Conservation (phyloP, 2,329 filamentous ascomycete genomes). For the Lasiodiplodia sp. region DNA sequence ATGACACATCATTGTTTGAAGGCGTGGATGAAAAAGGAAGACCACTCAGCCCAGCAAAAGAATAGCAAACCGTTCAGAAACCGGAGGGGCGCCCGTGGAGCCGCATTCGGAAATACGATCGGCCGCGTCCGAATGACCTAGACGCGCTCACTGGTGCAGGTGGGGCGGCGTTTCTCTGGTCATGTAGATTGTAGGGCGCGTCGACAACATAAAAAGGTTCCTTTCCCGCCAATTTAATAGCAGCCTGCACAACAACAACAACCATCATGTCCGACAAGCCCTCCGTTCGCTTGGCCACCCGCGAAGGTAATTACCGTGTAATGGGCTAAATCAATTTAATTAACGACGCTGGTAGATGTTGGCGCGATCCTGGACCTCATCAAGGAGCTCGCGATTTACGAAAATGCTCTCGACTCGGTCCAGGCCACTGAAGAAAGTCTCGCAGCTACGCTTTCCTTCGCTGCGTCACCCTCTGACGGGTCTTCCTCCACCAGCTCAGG, state of each 20-base stretch:
- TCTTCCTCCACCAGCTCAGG: conserved; percentile 52
- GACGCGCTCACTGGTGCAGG: not conserved
- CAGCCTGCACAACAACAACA: not conserved
- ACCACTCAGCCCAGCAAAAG: not conserved
- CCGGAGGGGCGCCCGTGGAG: not conserved
- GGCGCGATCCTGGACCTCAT: conserved; percentile 82
- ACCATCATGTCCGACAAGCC: conserved; percentile 31
- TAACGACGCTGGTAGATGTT: conserved; percentile 66
- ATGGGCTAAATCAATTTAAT: not conserved
- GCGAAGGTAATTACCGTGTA: conserved; percentile 57
- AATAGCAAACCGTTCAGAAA: not conserved
- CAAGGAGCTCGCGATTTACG: conserved; percentile 85
- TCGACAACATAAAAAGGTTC: not conserved
- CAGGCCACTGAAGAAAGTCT: conserved; percentile 81
- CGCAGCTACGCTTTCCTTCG: conserved; percentile 78
- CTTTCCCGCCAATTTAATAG: not conserved
- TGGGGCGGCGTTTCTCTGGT: not conserved
- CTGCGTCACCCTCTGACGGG: conserved; percentile 47
- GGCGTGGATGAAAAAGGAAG: not conserved
- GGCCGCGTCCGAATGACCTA: conserved; percentile 1
- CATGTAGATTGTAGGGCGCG: conserved; percentile 4
- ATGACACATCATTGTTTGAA: conserved; percentile 13
- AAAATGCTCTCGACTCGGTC: conserved; percentile 76
- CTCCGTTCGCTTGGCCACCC: conserved; percentile 65
- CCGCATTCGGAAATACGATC: conserved; percentile 20